phyloP scores from a whole-genome alignment of 2,329 filamentous ascomycete species.

The Sphaerulina musiva region DNA sequence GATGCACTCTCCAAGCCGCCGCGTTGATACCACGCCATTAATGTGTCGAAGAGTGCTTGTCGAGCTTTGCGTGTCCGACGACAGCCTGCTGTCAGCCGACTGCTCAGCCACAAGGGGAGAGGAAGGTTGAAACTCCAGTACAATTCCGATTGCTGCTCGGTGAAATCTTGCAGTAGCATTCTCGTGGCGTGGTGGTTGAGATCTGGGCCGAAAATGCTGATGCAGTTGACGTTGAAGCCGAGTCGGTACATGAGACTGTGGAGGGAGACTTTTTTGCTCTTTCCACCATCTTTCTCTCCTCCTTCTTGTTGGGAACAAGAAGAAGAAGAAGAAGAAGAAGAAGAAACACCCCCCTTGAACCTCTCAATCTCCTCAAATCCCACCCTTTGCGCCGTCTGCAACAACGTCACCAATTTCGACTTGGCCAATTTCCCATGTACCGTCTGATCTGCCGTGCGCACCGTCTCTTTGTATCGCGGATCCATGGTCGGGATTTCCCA shows the following conservation, averaged over 20 bases:
- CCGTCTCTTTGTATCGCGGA: conserved; percentile 8
- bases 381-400: conserved; percentile 3
- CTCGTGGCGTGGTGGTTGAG: conserved; percentile 4
- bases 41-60: neutral
- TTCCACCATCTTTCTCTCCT: neutral
- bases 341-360: neutral
- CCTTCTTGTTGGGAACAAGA: too few relatives aligned
- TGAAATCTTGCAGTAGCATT: neutral
- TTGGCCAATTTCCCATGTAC: conserved; percentile 9
- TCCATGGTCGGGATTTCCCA: conserved; percentile 9
- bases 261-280: neutral
- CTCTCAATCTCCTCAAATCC: neutral
- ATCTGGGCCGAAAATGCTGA: conserved; percentile 9
- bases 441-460: conserved; percentile 7
- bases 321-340: too few relatives aligned
- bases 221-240: conserved; percentile 10
- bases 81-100: neutral
- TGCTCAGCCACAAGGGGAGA: neutral
- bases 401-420: conserved; percentile 5
- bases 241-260: conserved; percentile 10
- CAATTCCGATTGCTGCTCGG: neutral
- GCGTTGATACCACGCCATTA: neutral
- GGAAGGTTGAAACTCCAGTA: neutral
- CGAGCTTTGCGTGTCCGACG: neutral
- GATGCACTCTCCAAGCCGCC: neutral